Conservation (phyloP, 176 grass and related monocot species). For the Rhynchospora tenuis region DNA sequence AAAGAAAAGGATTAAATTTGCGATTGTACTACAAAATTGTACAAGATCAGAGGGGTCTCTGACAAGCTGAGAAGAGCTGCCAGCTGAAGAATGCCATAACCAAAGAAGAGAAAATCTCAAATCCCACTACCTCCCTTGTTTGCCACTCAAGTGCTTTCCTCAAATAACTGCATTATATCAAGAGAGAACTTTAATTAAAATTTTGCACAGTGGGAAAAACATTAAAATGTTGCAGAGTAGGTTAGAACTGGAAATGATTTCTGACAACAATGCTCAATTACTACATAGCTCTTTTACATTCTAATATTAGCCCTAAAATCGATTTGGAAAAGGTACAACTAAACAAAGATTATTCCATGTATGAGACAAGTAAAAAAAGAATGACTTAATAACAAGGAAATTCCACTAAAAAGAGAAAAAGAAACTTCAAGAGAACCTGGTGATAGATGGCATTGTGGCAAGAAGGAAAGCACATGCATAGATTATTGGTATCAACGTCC, state of each 20-base stretch:
- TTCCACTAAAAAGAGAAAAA: not conserved
- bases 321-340: not conserved
- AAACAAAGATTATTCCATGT: not conserved
- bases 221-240: not conserved
- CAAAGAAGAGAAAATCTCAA: conserved; percentile 79
- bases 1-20: not conserved
- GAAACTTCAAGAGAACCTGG: conserved; percentile 42
- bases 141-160: conserved; percentile 84
- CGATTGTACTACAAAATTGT: conserved; percentile 1
- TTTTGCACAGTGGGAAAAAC: not conserved
- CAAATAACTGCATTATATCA: conserved; percentile 60
- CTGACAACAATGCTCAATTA: conserved; percentile 1
- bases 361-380: not conserved
- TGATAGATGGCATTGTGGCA: conserved; percentile 96
- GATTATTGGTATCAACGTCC: conserved; percentile 79
- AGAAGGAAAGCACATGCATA: conserved; percentile 89
- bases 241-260: not conserved
- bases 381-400: not conserved
- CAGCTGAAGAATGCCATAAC: conserved; percentile 95
- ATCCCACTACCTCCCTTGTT: conserved; percentile 65
- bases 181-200: not conserved
- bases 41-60: conserved; percentile 43
- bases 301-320: not conserved
- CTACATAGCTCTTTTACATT: not conserved
- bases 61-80: conserved; percentile 96